Evolutionary conservation across 192 early-diverging fungal genomes (phyloP), one percentile per base, ranked within the genome.

Genomic region (Gaertneriomyces semiglobifer): DNA sequence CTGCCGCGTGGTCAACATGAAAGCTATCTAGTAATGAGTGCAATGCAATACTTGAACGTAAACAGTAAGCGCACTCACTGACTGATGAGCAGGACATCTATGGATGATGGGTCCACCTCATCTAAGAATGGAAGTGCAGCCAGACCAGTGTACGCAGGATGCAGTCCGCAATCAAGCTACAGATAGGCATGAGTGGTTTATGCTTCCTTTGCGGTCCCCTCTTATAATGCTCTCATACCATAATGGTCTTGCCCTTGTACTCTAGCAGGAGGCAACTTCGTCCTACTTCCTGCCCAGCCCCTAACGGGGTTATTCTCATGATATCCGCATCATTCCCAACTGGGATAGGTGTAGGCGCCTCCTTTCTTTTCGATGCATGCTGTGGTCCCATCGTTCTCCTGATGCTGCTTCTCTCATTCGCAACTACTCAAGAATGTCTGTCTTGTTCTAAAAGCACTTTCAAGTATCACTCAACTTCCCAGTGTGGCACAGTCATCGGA

Each of bases 271-370:
- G 78, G 62, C 93, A 99, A 39, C 91, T 93, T 62, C 96, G 82
- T 19, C 96, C 96, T 33, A 98, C 96, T 74, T 99, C 95, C 69
- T 93, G 90, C 16, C 96, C 96, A n/a, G 93, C 96, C 33, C 96
- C 96, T 14, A 99, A 82, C 12, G 93, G 93, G 5, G 92, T 96
- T 41, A 99, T 88, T 62, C 87, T 83, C 62, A 99, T 79, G 20
- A 93, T 76, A 75, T 97, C 94, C 70, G 82, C 84, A 57, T 89
- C 87, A 56, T 81, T 74, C 40, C 14, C 40, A 8, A 70, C 69
- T 44, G 69, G 69, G 1, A 70, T 55, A 4, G 61, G 60, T 7
- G 69, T 64, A 9, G 69, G 62, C 43, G 60, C 53, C 40, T 44
- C 61, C 56, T 70, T 70, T 19, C 69, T 51, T 56, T 70, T 70